These are phyloP conservation scores for Zymoseptoria tritici DNA, from an alignment of 2,329 filamentous ascomycete genomes.

Conservation along the genomic window DNA sequence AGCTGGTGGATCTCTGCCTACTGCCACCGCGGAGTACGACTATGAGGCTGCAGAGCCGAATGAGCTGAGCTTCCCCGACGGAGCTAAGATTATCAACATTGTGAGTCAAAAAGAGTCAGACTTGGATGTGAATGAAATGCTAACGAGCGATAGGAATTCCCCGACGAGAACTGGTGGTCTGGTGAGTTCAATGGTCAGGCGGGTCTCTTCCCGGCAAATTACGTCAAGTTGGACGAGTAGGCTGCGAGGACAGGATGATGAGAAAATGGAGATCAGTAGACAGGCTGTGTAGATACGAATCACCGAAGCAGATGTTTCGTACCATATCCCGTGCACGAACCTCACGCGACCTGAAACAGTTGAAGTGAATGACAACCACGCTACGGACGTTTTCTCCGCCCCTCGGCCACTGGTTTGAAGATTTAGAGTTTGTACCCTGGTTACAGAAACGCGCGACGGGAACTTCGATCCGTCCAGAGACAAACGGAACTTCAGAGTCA, in stretches of 20 bases:
- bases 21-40: slow-evolving; percentile 82
- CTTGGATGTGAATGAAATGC: slow-evolving; percentile 3
- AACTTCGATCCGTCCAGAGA: neutral
- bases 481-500: neutral
- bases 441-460: neutral
- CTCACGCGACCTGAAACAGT: neutral
- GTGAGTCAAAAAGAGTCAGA: slow-evolving; percentile 44
- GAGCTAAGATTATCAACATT: slow-evolving; percentile 70
- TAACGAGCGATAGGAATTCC: slow-evolving; percentile 63
- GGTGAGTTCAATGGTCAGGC: slow-evolving; percentile 71
- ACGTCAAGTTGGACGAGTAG: slow-evolving; percentile 42
- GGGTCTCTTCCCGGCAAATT: slow-evolving; percentile 66
- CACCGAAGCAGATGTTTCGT: neutral
- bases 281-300: neutral
- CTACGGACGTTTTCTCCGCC: neutral
- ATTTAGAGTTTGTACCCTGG: neutral
- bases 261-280: neutral
- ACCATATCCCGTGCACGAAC: neutral
- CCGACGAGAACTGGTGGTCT: slow-evolving; percentile 98
- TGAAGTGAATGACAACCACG: neutral
- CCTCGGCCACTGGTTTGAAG: neutral
- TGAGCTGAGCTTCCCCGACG: slow-evolving; percentile 76
- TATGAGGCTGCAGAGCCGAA: slow-evolving; percentile 98
- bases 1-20: slow-evolving; percentile 38
- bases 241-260: neutral